Evolutionary conservation across 2,329 filamentous ascomycete genomes (phyloP).

Genomic region (Nannizziopsis arthrosporioides): DNA sequence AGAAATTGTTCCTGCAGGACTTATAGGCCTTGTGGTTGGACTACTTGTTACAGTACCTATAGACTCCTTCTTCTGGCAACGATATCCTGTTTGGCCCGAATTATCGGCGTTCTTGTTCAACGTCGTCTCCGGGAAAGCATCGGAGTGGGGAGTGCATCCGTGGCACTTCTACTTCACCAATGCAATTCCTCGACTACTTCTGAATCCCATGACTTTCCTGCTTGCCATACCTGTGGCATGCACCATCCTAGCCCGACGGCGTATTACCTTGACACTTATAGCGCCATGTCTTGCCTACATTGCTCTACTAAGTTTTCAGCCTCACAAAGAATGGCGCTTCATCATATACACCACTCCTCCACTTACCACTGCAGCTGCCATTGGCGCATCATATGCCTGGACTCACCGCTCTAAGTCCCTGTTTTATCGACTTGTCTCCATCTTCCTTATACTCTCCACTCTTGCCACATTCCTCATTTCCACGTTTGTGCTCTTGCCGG

Average conservation of each 20-base stretch:
- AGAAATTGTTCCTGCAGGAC: slow-evolving; percentile 53
- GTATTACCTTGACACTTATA: slow-evolving; percentile 43
- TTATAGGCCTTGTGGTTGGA: slow-evolving; percentile 53
- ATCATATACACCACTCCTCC: slow-evolving; percentile 77
- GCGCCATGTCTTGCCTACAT: slow-evolving; percentile 62
- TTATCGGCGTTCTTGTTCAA: slow-evolving; percentile 85
- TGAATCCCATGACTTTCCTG: slow-evolving; percentile 59
- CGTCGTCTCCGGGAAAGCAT: slow-evolving; percentile 68
- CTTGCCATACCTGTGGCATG: slow-evolving; percentile 44
- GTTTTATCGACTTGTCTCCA: slow-evolving; percentile 44
- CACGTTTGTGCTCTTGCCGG: slow-evolving; percentile 57
- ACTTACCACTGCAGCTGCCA: slow-evolving; percentile 63
- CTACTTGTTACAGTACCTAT: slow-evolving; percentile 59
- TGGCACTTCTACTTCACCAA: slow-evolving; percentile 79
- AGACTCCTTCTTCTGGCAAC: slow-evolving; percentile 91
- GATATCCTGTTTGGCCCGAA: slow-evolving; percentile 72
- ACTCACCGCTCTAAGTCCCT: slow-evolving; percentile 51
- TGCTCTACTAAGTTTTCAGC: slow-evolving; percentile 70
- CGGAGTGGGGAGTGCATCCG: slow-evolving; percentile 76
- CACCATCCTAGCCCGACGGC: slow-evolving; percentile 42
- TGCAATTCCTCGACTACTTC: slow-evolving; percentile 66
- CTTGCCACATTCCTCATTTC: slow-evolving; percentile 50
- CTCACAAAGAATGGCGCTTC: slow-evolving; percentile 94
- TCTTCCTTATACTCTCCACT: slow-evolving; percentile 49
- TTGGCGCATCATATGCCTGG: slow-evolving; percentile 61